Evolutionary conservation across 2,329 filamentous ascomycete genomes (phyloP), one percentile per base, ranked within the genome.

Genomic region (Aspergillus melleus): DNA sequence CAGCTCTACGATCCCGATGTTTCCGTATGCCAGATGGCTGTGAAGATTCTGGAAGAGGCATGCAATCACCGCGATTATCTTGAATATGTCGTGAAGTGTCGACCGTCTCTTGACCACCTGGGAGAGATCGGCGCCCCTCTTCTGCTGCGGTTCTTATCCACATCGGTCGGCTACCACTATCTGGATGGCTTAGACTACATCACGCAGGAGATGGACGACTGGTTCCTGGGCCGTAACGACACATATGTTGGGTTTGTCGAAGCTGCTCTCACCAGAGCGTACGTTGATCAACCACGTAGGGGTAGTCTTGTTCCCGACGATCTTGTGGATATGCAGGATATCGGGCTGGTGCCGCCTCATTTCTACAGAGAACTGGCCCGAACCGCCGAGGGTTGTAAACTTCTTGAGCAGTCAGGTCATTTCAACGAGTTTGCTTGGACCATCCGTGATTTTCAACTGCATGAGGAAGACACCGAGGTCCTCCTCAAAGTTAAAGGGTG

Each of bases 141-240:
- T 22, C 84, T 99, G 4, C 81, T 99, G 54, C 89, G 95, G 51
- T 99, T 99, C 76, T 77, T 99, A 56, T 97, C 93, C 0, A 98
- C 94, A 0, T 97, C 93, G 2, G 94, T 97, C 59, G 95, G 95
- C 53, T 99, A 99, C 72, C 93, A 98, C 75, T 99, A 99, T 75
- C 83, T 99, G 6, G 92, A 98, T 72, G 95, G 93, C 0, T 82
- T 99, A 49, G 96, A 99, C 78, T 99, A 99, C 73, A 99, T 99
- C 75, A 97, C 93, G 62, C 95, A 96, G 72, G 96, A 99, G 75
- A 99, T 99, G 95, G 95, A 99, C 68, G 96, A 99, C 77, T 99
- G 95, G 95, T 99, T 98, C 72, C 83, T 99, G 19, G 95, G 95
- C 14, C 88, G 95, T 49, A 99, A 99, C 72, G 94, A 99, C 74